These are phyloP conservation scores for Rosa persica DNA, from an alignment of 306 rosid genomes.

Conservation along the genomic window DNA sequence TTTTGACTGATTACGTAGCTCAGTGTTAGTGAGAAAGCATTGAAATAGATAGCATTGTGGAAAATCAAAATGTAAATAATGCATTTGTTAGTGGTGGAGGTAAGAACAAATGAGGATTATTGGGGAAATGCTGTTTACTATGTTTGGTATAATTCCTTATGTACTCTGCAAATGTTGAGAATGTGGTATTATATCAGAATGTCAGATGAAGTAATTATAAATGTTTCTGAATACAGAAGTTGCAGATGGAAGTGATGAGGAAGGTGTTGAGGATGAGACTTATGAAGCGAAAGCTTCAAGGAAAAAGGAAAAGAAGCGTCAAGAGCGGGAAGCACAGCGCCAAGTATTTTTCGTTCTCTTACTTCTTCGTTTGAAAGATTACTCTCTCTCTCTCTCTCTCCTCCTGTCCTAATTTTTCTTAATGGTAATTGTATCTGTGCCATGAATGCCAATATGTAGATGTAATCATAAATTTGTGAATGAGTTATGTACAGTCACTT, in stretches of 20 bases:
- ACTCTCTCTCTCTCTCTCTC: background rate
- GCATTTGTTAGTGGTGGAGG: background rate
- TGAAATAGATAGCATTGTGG: background rate
- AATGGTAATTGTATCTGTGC: background rate
- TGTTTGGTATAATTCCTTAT: slow-evolving; percentile 8
- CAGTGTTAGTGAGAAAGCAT: background rate
- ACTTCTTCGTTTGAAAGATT: background rate
- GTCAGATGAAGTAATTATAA: slow-evolving; percentile 12
- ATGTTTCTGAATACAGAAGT: slow-evolving; percentile 39
- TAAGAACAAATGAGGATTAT: background rate
- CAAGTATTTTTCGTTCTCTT: slow-evolving; percentile 44
- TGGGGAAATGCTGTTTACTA: background rate
- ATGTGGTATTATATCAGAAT: slow-evolving; percentile 13
- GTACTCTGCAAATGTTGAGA: slow-evolving; percentile 4
- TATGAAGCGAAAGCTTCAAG: slow-evolving; percentile 58
- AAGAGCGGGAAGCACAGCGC: slow-evolving; percentile 88
- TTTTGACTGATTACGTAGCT: background rate
- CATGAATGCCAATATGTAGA: background rate
- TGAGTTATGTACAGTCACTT: background rate
- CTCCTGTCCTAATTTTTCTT: background rate
- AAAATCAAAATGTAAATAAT: background rate
- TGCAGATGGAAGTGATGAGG: slow-evolving; percentile 77
- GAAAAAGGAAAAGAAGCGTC: slow-evolving; percentile 80
- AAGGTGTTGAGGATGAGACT: slow-evolving; percentile 48
- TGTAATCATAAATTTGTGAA: background rate